phyloP scores from a whole-genome alignment of 2,329 filamentous ascomycete species.

The Paraphoma sp. region DNA sequence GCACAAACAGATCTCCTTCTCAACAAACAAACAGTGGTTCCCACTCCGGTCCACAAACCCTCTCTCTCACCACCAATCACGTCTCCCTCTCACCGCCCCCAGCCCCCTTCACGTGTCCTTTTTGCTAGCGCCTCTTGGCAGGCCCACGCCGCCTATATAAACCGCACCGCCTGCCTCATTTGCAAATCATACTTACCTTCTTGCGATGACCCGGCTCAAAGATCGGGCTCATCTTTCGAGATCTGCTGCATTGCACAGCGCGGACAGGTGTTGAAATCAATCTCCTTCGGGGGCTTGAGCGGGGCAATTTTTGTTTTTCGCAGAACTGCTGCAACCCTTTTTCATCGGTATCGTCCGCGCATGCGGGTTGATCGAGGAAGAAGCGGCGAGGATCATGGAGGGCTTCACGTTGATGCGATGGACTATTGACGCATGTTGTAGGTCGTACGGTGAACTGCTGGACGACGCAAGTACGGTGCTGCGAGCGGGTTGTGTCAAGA shows the following conservation, averaged over 20 bases:
- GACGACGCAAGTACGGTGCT: too few species aligned
- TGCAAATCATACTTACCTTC: constrained; percentile 29
- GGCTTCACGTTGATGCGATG: too few species aligned
- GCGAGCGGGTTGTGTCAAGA: too few species aligned
- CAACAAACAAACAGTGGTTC: background rate
- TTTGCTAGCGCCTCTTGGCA: background rate
- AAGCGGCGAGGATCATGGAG: constrained; percentile 3
- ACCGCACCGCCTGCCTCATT: background rate
- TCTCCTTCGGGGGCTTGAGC: constrained; percentile 44
- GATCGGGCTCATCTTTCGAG: constrained; percentile 33
- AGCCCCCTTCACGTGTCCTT: background rate
- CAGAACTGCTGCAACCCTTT: constrained; percentile 31
- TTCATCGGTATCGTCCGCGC: constrained; percentile 46
- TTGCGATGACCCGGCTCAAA: constrained; percentile 41
- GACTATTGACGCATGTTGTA: too few species aligned
- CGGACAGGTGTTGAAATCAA: constrained; percentile 40
- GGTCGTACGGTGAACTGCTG: too few species aligned
- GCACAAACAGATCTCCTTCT: background rate
- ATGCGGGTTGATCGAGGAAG: constrained; percentile 47
- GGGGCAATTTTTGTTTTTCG: constrained; percentile 44
- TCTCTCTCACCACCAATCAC: background rate
- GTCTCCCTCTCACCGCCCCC: background rate
- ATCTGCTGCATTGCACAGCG: constrained; percentile 48
- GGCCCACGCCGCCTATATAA: background rate
- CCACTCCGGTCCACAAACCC: background rate